Evolutionary conservation across 495 filamentous ascomycete genomes (phyloP), one percentile per base, ranked within the genome.

Genomic region (Astrocystis sublimbata): DNA sequence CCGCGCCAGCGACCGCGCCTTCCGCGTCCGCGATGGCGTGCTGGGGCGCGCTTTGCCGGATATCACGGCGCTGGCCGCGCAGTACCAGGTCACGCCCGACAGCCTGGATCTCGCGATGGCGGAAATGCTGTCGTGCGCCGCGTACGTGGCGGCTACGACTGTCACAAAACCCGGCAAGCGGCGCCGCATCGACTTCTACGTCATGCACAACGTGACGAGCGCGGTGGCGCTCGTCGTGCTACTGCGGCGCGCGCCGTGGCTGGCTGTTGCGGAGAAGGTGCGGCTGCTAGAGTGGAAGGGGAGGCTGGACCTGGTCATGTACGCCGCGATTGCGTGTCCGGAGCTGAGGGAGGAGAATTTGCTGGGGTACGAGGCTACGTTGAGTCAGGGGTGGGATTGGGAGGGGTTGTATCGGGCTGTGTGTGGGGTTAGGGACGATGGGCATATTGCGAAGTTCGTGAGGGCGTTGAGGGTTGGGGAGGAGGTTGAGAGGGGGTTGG

Each of bases 101-200:
- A 60, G 67, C 1, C 26, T 78, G 9, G 64, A 68, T 4, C 47
- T 65, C 4, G 60, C 53, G 10, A 73, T 66, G 33, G 75, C 76
- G 12, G 73, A 79, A 58, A 64, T 66, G 62, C 72, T 77, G 4
- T 61, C 68, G 49, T 9, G 28, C 47, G 62, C 60, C 3, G 67
- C 66, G 2, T 73, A 73, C 50, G 47, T 65, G 53, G 46, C 63
- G 24, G 71, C 67, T 4, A 65, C 70, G 0, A 67, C 65, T 6
- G n/a, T n/a, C 73, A 76, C 26, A 38, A 64, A 3, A 64, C 69
- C 1, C 69, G 72, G 10, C 75, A 73, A 51, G 52, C 59, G 26
- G n/a, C 58, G 65, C 31, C 70, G 71, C 59, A 70, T 79, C 38
- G 77, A 79, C 50, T 79, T 79, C 63, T 77, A 76, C 70, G 47